Evolutionary conservation across 257 asterid species (phyloP).

Genomic region (Capsicum baccatum): DNA sequence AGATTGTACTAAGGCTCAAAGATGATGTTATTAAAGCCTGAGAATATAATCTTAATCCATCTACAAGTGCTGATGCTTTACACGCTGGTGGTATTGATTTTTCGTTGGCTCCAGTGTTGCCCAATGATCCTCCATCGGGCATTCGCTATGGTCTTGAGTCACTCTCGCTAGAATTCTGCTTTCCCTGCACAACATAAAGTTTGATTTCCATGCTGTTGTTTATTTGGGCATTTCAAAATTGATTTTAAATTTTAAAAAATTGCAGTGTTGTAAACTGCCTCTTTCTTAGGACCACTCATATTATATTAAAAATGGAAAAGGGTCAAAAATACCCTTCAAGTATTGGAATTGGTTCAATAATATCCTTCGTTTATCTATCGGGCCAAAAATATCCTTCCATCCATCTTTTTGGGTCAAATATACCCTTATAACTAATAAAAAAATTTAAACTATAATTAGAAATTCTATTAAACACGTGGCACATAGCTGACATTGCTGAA

Average conservation of each 20-base stretch:
- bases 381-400: no score
- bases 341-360: no score
- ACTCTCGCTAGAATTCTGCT: conserved; percentile 54
- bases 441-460: no score
- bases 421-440: no score
- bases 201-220: neutral
- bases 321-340: no score
- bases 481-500: no score
- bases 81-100: conserved; percentile 59
- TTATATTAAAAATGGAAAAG: neutral
- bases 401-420: no score
- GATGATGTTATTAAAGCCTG: conserved; percentile 77
- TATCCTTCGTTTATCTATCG: no score
- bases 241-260: neutral
- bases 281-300: neutral
- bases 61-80: conserved; percentile 63
- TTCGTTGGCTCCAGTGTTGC: conserved; percentile 62
- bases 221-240: conserved; percentile 2
- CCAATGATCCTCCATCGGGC: conserved; percentile 55
- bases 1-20: conserved; percentile 56
- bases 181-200: neutral
- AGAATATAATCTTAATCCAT: conserved; percentile 60
- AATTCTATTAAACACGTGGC: no score
- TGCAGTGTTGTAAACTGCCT: neutral
- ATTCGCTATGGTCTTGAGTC: conserved; percentile 76